Percentiles rank a stretch among this genome's conserved stretches.
Conservation (phyloP, 768 basidiomycete species). For the Basidioascus undulatus region DNA sequence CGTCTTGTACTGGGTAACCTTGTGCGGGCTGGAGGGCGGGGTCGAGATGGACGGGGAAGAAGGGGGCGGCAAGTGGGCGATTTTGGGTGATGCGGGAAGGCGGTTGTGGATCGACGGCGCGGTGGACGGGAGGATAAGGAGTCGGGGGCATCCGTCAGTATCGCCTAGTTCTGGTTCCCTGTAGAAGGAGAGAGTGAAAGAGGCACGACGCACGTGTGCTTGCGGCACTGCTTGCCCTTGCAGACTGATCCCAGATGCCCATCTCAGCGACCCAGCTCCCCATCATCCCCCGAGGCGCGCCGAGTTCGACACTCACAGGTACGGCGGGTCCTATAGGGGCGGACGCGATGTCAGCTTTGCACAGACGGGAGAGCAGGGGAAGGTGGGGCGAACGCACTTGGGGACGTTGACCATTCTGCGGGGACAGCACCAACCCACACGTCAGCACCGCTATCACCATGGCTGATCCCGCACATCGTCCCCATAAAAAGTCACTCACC, state of each 20-base stretch:
- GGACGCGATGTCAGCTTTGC: slow-evolving; percentile 3
- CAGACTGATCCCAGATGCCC: slow-evolving; percentile 30
- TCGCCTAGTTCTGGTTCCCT: too few species aligned
- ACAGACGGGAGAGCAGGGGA: not conserved
- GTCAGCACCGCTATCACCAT: too few species aligned
- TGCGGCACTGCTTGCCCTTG: slow-evolving; percentile 91
- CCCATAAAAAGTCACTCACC: too few species aligned
- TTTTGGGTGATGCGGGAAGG: not conserved
- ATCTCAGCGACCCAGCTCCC: slow-evolving; percentile 8
- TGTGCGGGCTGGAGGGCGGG: slow-evolving; percentile 53
- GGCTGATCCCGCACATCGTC: too few species aligned
- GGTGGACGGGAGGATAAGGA: too few species aligned
- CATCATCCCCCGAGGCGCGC: not conserved
- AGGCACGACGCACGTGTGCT: slow-evolving; percentile 56
- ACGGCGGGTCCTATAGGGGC: slow-evolving; percentile 52
- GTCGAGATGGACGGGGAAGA: not conserved
- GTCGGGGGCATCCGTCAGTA: too few species aligned
- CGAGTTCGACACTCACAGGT: slow-evolving; percentile 46
- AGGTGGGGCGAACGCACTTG: slow-evolving; percentile 35
- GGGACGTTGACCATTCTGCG: slow-evolving; percentile 77
- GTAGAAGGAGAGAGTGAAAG: not conserved
- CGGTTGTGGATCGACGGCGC: not conserved
- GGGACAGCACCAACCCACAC: too few species aligned
- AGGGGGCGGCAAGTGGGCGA: not conserved
- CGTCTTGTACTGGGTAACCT: slow-evolving; percentile 99